Percentiles rank a stretch among this genome's conserved stretches.
phyloP scores from a whole-genome alignment of 768 basidiomycete genomes.

The Boletus rubescentipes region DNA sequence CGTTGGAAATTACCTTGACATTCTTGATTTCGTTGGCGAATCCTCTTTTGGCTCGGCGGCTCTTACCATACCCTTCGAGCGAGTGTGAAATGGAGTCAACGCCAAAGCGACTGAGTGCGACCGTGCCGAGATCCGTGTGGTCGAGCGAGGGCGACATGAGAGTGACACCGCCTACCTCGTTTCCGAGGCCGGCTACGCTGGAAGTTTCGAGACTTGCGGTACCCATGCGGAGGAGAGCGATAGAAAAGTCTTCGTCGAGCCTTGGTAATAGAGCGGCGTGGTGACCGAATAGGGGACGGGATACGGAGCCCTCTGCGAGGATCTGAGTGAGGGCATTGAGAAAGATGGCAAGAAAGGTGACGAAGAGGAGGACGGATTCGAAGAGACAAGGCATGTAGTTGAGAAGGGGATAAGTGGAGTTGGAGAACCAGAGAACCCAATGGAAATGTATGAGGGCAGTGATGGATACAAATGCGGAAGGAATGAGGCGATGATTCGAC shows the following conservation, averaged over 20 bases:
- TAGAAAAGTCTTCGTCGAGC: slow-evolving; percentile 71
- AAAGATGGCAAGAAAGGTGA: slow-evolving; percentile 56
- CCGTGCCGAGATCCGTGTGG: slow-evolving; percentile 30
- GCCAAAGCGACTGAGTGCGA: slow-evolving; percentile 43
- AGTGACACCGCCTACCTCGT: slow-evolving; percentile 63
- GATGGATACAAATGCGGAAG: slow-evolving; percentile 61
- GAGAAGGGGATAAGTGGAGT: slow-evolving; percentile 60
- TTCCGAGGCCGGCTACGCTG: slow-evolving; percentile 66
- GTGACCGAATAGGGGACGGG: slow-evolving; percentile 57
- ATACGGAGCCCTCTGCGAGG: slow-evolving; percentile 56
- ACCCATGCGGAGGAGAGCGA: slow-evolving; percentile 68
- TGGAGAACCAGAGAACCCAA: slow-evolving; percentile 49
- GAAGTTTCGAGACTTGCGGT: slow-evolving; percentile 77
- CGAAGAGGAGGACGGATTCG: slow-evolving; percentile 58
- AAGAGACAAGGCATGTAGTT: slow-evolving; percentile 75
- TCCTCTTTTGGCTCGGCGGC: slow-evolving; percentile 32
- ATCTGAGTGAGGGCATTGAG: slow-evolving; percentile 69
- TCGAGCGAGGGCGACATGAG: slow-evolving; percentile 13
- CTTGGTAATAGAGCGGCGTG: slow-evolving; percentile 45
- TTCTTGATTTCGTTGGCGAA: slow-evolving; percentile 52
- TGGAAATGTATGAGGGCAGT: slow-evolving; percentile 69
- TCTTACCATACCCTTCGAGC: slow-evolving; percentile 26
- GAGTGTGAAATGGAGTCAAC: slow-evolving; percentile 38
- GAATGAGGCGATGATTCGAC: slow-evolving; percentile 67
- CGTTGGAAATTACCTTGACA: slow-evolving; percentile 36